Evolutionary conservation across 129 eudicot species (phyloP).

Genomic region (Ambrosia artemisiifolia): DNA sequence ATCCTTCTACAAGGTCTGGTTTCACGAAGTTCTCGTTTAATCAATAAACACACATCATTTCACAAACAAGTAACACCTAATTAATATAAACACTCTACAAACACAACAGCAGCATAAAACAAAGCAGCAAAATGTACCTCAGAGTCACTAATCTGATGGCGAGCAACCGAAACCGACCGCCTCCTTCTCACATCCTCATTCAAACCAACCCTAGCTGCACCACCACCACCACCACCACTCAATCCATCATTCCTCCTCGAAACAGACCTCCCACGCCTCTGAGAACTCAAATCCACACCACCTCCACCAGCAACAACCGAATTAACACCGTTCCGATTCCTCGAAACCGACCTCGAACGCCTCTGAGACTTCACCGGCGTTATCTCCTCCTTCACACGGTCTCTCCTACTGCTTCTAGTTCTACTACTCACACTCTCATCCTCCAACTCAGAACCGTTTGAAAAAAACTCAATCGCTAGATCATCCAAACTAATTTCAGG

Average conservation of each 20-base stretch:
- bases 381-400: conserved; percentile 27
- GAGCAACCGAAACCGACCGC: conserved; percentile 73
- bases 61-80: not conserved
- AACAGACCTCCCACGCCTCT: conserved; percentile 67
- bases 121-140: conserved; percentile 36
- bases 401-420: conserved; percentile 34
- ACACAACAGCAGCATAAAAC: not conserved
- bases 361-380: conserved; percentile 43
- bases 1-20: not conserved
- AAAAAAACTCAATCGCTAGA: conserved; percentile 76
- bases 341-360: conserved; percentile 83
- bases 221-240: conserved; percentile 4
- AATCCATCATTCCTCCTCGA: conserved; percentile 45
- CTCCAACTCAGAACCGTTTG: conserved; percentile 21
- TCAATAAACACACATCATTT: not conserved
- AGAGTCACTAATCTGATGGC: conserved; percentile 53
- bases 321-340: conserved; percentile 26
- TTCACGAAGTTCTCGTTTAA: not conserved
- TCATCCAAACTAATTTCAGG: conserved; percentile 84
- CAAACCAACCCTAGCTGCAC: conserved; percentile 23
- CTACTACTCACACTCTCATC: conserved; percentile 25
- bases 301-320: not conserved
- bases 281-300: not conserved
- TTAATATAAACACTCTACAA: not conserved
- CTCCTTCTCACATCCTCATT: conserved; percentile 57